Evolutionary conservation across 108 stramenopile genomes (phyloP).

Genomic region (Nitzschia palea): DNA sequence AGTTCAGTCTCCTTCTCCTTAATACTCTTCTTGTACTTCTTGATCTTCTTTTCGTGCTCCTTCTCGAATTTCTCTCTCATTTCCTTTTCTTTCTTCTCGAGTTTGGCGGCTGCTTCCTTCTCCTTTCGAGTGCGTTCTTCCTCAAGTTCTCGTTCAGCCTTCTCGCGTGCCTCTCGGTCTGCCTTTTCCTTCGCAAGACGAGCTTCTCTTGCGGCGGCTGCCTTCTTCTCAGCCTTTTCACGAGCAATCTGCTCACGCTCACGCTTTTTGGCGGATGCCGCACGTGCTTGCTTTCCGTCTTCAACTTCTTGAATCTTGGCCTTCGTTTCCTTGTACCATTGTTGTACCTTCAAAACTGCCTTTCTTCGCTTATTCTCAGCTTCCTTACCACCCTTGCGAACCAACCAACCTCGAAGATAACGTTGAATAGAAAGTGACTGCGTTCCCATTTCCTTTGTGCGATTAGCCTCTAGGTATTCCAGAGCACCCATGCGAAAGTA

Average conservation of each 20-base stretch:
- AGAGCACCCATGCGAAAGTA: slow-evolving; percentile 90
- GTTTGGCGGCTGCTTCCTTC: slow-evolving; percentile 23
- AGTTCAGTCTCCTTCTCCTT: slow-evolving; percentile 42
- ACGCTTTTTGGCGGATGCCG: slow-evolving; percentile 20
- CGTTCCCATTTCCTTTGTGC: slow-evolving; percentile 47
- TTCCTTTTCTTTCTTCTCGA: slow-evolving; percentile 35
- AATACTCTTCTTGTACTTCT: slow-evolving; percentile 42
- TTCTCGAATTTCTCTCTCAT: slow-evolving; percentile 36
- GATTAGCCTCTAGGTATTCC: slow-evolving; percentile 74
- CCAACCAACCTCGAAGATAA: slow-evolving; percentile 48
- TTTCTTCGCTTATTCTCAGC: slow-evolving; percentile 32
- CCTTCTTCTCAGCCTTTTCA: slow-evolving; percentile 38
- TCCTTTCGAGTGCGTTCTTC: slow-evolving; percentile 35
- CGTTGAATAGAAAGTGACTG: slow-evolving; percentile 52
- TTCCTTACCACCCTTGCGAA: slow-evolving; percentile 32
- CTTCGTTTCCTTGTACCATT: slow-evolving; percentile 34
- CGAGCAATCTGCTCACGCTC: slow-evolving; percentile 29
- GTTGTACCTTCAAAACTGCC: slow-evolving; percentile 24
- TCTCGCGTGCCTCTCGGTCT: slow-evolving; percentile 37
- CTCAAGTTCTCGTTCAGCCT: slow-evolving; percentile 29
- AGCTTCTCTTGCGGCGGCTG: slow-evolving; percentile 28
- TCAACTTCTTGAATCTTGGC: slow-evolving; percentile 9
- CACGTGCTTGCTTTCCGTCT: slow-evolving; percentile 6
- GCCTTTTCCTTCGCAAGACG: slow-evolving; percentile 36
- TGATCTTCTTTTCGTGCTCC: slow-evolving; percentile 24